Percentiles rank a stretch among this genome's conserved stretches.
These are phyloP conservation scores for Gaultheria prostrata DNA, from an alignment of 148 eudicot genomes.

Conservation along the genomic window DNA sequence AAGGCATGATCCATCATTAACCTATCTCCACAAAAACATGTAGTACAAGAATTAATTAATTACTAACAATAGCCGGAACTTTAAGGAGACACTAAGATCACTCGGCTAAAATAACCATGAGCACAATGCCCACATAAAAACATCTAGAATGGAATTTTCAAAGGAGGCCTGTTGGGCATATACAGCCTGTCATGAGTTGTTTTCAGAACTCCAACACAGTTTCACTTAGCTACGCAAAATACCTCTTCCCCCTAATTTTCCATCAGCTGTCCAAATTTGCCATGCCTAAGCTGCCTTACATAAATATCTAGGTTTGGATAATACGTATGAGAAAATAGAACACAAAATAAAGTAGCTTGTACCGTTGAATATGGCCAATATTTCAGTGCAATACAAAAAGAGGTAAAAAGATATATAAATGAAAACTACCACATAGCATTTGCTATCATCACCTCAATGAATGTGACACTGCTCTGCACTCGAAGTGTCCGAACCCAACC, in stretches of 20 bases:
- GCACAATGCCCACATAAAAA: background rate
- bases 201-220: background rate
- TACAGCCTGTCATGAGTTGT: background rate
- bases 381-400: background rate
- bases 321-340: background rate
- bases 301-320: background rate
- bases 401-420: background rate
- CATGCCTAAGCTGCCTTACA: background rate
- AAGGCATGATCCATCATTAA: slow-evolving; percentile 94
- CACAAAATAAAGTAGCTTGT: background rate
- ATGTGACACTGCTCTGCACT: slow-evolving; percentile 82
- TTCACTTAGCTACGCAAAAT: background rate
- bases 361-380: background rate
- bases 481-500: slow-evolving; percentile 95
- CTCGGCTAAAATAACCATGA: too few species aligned
- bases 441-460: slow-evolving; percentile 61
- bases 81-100: background rate
- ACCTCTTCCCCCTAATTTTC: background rate
- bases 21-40: slow-evolving; percentile 35
- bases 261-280: background rate
- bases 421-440: background rate
- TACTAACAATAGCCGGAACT: background rate
- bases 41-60: background rate
- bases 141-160: background rate
- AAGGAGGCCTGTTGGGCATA: background rate